Percentiles rank a stretch among this genome's conserved stretches.
phyloP scores from a whole-genome alignment of 306 rosid genomes.

The Adenanthera pavonina region DNA sequence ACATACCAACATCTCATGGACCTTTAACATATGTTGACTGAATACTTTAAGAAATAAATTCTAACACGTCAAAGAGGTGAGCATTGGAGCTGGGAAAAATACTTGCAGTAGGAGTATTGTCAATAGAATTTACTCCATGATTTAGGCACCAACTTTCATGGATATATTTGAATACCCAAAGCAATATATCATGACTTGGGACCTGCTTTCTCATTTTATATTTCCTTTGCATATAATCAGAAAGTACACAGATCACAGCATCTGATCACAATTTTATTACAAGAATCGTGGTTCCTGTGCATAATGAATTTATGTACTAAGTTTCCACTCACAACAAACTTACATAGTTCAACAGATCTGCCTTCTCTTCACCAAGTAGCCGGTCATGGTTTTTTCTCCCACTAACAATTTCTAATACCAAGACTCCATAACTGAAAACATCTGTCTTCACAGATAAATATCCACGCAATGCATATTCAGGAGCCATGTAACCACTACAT shows the following conservation, averaged over 20 bases:
- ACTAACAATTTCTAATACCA: conserved; percentile 69
- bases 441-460: conserved; percentile 69
- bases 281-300: background rate
- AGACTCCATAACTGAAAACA: conserved; percentile 71
- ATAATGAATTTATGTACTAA: background rate
- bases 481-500: conserved; percentile 76
- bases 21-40: background rate
- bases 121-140: background rate
- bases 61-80: background rate
- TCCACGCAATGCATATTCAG: conserved; percentile 76
- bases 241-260: background rate
- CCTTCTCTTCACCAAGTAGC: conserved; percentile 48
- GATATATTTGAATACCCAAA: background rate
- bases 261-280: background rate
- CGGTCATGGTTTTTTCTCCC: conserved; percentile 63
- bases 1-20: background rate
- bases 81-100: background rate
- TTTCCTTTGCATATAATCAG: background rate
- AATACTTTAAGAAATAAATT: background rate
- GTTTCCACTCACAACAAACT: conserved; percentile 30
- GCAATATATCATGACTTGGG: background rate
- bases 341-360: conserved; percentile 69
- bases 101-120: background rate
- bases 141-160: background rate
- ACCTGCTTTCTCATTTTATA: background rate